These are phyloP conservation scores for Coniella vitis DNA, from an alignment of 2,329 filamentous ascomycete genomes.

Conservation along the genomic window DNA sequence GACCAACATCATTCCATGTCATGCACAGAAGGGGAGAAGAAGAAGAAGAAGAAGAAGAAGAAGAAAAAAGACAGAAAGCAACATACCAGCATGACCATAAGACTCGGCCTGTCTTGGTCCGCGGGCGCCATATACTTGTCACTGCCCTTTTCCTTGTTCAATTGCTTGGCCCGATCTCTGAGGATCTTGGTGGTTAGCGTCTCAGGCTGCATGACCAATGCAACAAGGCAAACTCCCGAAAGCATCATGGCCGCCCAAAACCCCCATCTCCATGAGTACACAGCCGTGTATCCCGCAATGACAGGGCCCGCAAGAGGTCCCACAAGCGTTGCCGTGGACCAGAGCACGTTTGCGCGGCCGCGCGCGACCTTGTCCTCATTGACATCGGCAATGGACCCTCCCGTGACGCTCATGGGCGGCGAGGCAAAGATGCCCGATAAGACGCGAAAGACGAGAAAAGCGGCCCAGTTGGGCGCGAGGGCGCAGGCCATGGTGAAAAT, in stretches of 20 bases:
- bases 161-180: constrained; percentile 17
- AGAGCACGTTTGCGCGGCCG: constrained; percentile 21
- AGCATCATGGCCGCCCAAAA: constrained; percentile 22
- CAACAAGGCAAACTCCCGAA: constrained; percentile 15
- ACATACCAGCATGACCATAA: constrained; percentile 19
- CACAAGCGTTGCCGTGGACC: constrained; percentile 20
- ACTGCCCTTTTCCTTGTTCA: constrained; percentile 19
- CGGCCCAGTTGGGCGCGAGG: constrained; percentile 18
- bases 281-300: constrained; percentile 19
- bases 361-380: constrained; percentile 17
- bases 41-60: no score
- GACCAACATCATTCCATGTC: no score
- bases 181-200: constrained; percentile 22
- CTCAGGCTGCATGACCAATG: constrained; percentile 19
- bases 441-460: constrained; percentile 20
- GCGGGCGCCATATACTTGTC: constrained; percentile 18
- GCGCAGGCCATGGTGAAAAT: constrained; percentile 18
- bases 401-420: constrained; percentile 23
- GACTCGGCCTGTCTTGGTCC: constrained; percentile 17
- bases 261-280: constrained; percentile 20
- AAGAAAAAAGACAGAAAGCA: not conserved
- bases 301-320: constrained; percentile 22
- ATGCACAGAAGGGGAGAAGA: no score
- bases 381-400: constrained; percentile 23
- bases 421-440: constrained; percentile 20